Percentiles rank a stretch among this genome's conserved stretches.
phyloP scores from a whole-genome alignment of 139 green algal genomes.

The Limnomonas spitsbergensis region DNA sequence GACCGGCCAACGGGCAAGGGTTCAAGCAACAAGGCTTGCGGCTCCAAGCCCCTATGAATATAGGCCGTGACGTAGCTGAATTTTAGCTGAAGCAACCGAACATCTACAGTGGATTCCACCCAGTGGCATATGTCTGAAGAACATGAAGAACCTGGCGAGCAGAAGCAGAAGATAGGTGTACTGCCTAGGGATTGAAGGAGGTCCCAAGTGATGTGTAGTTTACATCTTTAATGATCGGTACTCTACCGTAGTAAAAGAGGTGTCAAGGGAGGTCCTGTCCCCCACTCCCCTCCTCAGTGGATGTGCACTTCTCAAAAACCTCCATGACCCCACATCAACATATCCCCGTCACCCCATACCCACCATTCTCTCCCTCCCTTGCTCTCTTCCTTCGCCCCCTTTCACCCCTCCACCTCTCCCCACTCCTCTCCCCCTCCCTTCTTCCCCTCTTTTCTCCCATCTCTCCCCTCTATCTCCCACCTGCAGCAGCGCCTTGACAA shows the following conservation, averaged over 20 bases:
- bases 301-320: neutral
- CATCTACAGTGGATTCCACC: no score
- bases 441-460: neutral
- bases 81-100: no score
- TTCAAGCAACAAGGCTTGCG: neutral
- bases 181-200: no score
- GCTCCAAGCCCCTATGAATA: neutral
- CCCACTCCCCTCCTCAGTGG: neutral
- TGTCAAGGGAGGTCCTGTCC: no score
- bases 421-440: neutral
- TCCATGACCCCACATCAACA: neutral
- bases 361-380: neutral
- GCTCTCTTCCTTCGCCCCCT: neutral
- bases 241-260: no score
- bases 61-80: no score
- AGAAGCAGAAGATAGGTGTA: no score
- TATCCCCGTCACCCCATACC: no score
- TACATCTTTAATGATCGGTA: no score
- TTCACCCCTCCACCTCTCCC: neutral
- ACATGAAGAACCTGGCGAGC: no score
- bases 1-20: neutral
- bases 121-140: no score
- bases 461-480: conserved; percentile 2
- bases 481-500: conserved; percentile 39
- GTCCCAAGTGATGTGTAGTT: no score